These are phyloP conservation scores for Crithidia bombi DNA, from an alignment of 208 protist genomes.

Conservation along the genomic window DNA sequence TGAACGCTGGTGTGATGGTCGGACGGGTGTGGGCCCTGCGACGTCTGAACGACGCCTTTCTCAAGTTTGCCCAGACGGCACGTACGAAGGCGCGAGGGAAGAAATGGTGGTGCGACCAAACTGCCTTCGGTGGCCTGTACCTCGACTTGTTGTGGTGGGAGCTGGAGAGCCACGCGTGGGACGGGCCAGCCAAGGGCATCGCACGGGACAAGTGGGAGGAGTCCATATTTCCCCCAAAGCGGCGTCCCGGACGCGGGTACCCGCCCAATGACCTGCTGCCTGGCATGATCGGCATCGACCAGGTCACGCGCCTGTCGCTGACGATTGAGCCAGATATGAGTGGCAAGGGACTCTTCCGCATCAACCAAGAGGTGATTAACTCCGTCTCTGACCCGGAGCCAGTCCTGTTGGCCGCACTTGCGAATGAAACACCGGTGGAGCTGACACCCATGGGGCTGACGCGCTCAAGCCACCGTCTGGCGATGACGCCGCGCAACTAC, in stretches of 20 bases:
- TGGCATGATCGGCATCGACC: background rate
- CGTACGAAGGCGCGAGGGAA: background rate
- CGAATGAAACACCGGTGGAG: background rate
- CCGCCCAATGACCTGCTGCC: background rate
- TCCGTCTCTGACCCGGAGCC: background rate
- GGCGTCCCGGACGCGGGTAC: background rate
- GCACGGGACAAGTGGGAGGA: background rate
- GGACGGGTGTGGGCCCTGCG: constrained; percentile 6
- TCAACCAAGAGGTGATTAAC: background rate
- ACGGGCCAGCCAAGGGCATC: background rate
- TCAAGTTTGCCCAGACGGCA: background rate
- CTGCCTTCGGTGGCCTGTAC: background rate
- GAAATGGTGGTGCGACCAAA: constrained; percentile 4
- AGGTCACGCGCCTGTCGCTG: background rate
- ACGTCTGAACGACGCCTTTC: background rate
- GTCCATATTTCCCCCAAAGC: background rate
- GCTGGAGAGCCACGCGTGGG: constrained; percentile 5
- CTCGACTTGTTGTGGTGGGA: constrained; percentile 2
- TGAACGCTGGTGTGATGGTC: constrained; percentile 8
- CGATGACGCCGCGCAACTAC: background rate
- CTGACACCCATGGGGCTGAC: background rate
- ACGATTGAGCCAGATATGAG: background rate
- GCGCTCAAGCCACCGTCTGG: constrained; percentile 5
- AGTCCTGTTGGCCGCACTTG: background rate
- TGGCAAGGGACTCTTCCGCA: background rate